phyloP scores from a whole-genome alignment of 2,329 filamentous ascomycete species.

The Microdochium bolleyi region DNA sequence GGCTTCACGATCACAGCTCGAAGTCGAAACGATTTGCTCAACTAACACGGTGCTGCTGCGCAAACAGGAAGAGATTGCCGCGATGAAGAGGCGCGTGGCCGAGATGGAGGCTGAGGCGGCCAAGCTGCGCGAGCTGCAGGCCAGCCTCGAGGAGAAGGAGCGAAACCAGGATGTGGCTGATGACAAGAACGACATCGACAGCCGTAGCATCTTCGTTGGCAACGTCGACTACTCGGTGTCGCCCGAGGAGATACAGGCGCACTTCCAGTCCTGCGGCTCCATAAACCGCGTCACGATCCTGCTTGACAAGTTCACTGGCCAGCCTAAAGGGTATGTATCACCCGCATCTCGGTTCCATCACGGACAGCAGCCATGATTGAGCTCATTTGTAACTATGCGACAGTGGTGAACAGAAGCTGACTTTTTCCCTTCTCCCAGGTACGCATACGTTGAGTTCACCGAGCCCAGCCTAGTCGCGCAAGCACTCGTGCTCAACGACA shows the following conservation, averaged over 20 bases:
- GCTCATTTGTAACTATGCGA: not conserved
- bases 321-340: conserved; percentile 88
- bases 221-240: conserved; percentile 98
- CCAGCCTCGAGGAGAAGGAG: conserved; percentile 76
- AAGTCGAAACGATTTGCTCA: conserved; percentile 6
- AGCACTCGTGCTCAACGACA: conserved; percentile 92
- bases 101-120: conserved; percentile 89
- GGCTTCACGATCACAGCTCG: conserved; percentile 2
- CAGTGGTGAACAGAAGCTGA: not conserved
- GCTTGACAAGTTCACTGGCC: conserved; percentile 95
- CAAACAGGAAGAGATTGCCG: conserved; percentile 66
- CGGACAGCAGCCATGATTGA: not conserved
- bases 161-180: conserved; percentile 77
- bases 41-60: conserved; percentile 12
- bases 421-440: conserved; percentile 24
- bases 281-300: conserved; percentile 98
- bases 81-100: conserved; percentile 79
- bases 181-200: conserved; percentile 92
- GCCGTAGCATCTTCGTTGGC: conserved; percentile 93
- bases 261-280: conserved; percentile 93
- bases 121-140: conserved; percentile 82
- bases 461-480: conserved; percentile 90
- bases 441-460: conserved; percentile 97
- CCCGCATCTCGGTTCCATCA: no score
- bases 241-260: conserved; percentile 95